These are phyloP conservation scores for Gaeumannomyces sp. DNA, from an alignment of 2,329 filamentous ascomycete species.

Conservation along the genomic window DNA sequence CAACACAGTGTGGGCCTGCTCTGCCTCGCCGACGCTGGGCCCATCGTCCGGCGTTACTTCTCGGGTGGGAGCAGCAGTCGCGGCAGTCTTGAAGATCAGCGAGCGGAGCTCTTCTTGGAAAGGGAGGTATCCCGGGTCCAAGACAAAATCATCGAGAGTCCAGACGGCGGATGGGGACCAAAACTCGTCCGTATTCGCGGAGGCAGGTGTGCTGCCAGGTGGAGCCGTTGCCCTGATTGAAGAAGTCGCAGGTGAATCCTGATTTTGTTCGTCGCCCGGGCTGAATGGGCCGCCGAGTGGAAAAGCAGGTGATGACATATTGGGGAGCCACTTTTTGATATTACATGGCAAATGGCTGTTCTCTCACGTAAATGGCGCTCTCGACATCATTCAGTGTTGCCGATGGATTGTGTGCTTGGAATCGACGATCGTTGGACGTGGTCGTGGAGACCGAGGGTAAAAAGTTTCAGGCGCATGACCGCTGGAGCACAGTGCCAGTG, in stretches of 20 bases:
- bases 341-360: background rate
- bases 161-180: background rate
- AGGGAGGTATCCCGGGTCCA: constrained; percentile 36
- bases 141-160: constrained; percentile 26
- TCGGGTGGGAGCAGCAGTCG: constrained; percentile 35
- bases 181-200: background rate
- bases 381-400: background rate
- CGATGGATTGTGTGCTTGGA: too few relatives aligned
- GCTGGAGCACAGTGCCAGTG: background rate
- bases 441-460: too few relatives aligned
- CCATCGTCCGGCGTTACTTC: constrained; percentile 27
- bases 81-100: constrained; percentile 39
- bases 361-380: background rate
- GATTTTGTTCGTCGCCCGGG: background rate
- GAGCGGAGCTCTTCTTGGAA: constrained; percentile 40
- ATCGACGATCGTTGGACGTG: background rate
- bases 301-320: background rate
- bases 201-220: background rate
- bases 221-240: background rate
- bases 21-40: background rate
- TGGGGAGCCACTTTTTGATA: background rate
- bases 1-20: background rate
- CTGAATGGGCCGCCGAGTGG: background rate
- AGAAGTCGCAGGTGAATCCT: background rate
- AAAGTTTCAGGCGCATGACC: too few relatives aligned